A percentile compares a stretch with the other conserved stretches of the same genome.
phyloP scores from a whole-genome alignment of 83 land plant genomes.

The Isoetes engelmannii region DNA sequence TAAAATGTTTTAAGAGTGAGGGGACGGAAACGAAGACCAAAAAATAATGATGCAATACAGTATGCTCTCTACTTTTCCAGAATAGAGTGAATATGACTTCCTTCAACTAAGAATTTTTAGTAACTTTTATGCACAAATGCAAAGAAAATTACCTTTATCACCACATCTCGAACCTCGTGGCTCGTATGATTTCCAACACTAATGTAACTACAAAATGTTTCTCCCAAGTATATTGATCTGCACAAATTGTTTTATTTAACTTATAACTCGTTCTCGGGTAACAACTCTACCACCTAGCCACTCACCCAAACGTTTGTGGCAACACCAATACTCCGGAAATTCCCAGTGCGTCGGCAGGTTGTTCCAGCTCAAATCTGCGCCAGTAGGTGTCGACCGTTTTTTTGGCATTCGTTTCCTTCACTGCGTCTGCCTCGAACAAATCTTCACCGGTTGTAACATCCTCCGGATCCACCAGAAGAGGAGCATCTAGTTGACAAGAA shows the following conservation, averaged over 20 bases:
- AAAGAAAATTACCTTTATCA: slow-evolving; percentile 64
- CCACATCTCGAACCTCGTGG: slow-evolving; percentile 72
- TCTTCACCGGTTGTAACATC: slow-evolving; percentile 70
- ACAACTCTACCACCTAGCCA: not conserved
- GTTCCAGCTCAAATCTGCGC: slow-evolving; percentile 48
- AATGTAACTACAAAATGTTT: slow-evolving; percentile 89
- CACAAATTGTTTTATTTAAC: not conserved
- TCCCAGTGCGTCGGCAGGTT: slow-evolving; percentile 61
- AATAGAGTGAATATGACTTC: not conserved
- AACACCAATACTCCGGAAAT: slow-evolving; percentile 84
- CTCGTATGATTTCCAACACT: slow-evolving; percentile 88
- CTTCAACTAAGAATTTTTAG: not conserved
- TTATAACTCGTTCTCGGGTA: not conserved
- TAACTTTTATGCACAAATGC: not conserved
- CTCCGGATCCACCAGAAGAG: slow-evolving; percentile 58
- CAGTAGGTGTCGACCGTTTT: slow-evolving; percentile 26
- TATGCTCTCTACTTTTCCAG: no score
- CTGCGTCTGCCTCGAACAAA: slow-evolving; percentile 33
- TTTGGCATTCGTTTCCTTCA: slow-evolving; percentile 13
- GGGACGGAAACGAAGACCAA: not conserved
- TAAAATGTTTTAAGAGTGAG: not conserved
- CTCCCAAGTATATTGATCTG: slow-evolving; percentile 93
- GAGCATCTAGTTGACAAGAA: slow-evolving; percentile 56
- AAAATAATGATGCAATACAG: not conserved
- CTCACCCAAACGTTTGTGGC: slow-evolving; percentile 90